Evolutionary conservation across 257 asterid genomes (phyloP).

Genomic region (Nicotiana benthamiana): DNA sequence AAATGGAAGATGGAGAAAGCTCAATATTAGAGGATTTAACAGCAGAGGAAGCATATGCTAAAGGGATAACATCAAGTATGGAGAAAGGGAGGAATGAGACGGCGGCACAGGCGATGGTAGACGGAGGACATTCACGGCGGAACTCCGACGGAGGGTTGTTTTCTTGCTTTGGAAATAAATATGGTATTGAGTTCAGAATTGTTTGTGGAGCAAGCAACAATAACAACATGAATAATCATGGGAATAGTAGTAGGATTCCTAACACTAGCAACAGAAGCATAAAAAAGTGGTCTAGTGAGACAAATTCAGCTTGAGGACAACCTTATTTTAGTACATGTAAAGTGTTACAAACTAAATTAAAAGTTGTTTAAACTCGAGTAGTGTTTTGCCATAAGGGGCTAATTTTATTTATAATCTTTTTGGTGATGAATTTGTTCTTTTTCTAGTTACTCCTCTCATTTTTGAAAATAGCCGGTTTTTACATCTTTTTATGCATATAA

Average conservation of each 20-base stretch:
- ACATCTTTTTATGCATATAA: too few species aligned
- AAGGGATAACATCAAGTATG: conserved; percentile 35
- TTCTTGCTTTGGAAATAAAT: conserved; percentile 53
- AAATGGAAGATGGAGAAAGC: conserved; percentile 23
- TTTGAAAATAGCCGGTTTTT: too few species aligned
- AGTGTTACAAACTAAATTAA: neutral
- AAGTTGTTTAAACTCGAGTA: neutral
- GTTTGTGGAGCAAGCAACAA: conserved; percentile 45
- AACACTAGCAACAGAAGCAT: conserved; percentile 17
- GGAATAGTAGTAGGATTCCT: neutral
- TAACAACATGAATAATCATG: neutral
- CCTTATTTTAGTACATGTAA: neutral
- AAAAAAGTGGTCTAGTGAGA: conserved; percentile 22
- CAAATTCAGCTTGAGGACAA: conserved; percentile 27
- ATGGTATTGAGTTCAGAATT: conserved; percentile 57
- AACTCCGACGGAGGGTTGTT: conserved; percentile 41
- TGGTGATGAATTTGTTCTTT: neutral
- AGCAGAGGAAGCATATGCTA: conserved; percentile 44
- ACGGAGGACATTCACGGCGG: conserved; percentile 14
- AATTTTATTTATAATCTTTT: neutral
- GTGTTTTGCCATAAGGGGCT: neutral
- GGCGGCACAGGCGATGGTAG: neutral
- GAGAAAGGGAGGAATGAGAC: conserved; percentile 16
- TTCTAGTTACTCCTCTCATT: neutral
- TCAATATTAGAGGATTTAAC: conserved; percentile 54